A percentile compares a stretch with the other conserved stretches of the same genome.
Evolutionary conservation across 129 eudicot genomes (phyloP).

Genomic region (Gnaphalium uliginosum): DNA sequence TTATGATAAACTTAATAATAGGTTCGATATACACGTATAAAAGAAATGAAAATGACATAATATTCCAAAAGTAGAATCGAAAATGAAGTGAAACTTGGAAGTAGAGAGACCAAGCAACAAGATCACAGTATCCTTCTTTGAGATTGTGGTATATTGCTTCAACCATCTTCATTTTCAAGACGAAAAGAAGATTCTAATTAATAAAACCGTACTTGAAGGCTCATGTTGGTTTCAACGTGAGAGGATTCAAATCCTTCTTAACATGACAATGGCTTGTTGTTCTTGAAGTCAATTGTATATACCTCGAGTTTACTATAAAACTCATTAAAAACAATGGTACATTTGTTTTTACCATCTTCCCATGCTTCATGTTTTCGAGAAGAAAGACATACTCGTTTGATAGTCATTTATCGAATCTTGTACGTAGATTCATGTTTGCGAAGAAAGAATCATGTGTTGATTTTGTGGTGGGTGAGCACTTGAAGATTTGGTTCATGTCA

Average conservation of each 20-base stretch:
- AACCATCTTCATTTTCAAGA: not conserved
- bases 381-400: no score
- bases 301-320: not conserved
- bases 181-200: no score
- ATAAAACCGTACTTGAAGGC: no score
- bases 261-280: not conserved
- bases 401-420: not conserved
- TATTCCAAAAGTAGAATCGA: not conserved
- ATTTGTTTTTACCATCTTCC: no score
- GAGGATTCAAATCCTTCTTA: not conserved
- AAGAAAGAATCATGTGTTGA: no score
- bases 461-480: no score
- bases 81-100: not conserved
- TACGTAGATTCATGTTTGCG: no score
- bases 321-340: not conserved
- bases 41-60: not conserved
- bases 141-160: not conserved
- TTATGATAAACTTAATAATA: not conserved
- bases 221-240: not conserved
- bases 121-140: not conserved
- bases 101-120: not conserved
- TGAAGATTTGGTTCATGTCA: no score
- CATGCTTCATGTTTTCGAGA: no score
- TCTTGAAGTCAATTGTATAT: not conserved
- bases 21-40: not conserved